A percentile compares a stretch with the other conserved stretches of the same genome.
Conservation (phyloP, 2,329 filamentous ascomycete species). For the Botrytis porri region DNA sequence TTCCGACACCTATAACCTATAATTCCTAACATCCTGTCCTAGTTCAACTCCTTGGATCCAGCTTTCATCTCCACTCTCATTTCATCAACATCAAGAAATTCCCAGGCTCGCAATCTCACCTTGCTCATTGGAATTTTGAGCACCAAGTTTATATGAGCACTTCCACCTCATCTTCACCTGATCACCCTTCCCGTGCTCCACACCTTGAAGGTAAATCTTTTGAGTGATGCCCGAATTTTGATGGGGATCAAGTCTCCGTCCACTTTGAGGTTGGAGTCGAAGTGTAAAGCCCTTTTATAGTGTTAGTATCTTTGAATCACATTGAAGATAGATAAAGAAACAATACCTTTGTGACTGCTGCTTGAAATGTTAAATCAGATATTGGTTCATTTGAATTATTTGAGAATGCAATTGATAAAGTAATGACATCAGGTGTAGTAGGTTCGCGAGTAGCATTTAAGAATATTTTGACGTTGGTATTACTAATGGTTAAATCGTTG, state of each 20-base stretch:
- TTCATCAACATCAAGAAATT: conserved; percentile 58
- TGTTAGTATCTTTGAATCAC: conserved; percentile 21
- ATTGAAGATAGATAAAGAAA: conserved; percentile 15
- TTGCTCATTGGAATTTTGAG: conserved; percentile 69
- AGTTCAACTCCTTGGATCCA: not conserved
- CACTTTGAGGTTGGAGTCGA: conserved; percentile 80
- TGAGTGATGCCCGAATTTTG: conserved; percentile 77
- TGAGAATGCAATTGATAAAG: conserved; percentile 76
- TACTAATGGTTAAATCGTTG: conserved; percentile 64
- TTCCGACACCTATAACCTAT: not conserved
- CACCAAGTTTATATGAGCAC: conserved; percentile 71
- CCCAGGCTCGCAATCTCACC: conserved; percentile 80
- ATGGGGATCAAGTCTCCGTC: conserved; percentile 67
- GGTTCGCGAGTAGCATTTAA: conserved; percentile 64
- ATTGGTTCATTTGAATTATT: conserved; percentile 73
- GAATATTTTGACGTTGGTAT: conserved; percentile 68
- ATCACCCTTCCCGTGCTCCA: conserved; percentile 66
- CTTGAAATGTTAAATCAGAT: conserved; percentile 80
- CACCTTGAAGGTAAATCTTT: conserved; percentile 72
- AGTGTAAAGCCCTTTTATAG: conserved; percentile 68
- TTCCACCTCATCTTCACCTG: conserved; percentile 90
- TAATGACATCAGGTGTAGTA: conserved; percentile 48
- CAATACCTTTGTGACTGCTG: conserved; percentile 86
- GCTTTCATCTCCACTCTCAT: not conserved
- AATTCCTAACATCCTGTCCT: not conserved